phyloP scores from a whole-genome alignment of 805 yeast species.

The Huiozyma sinensis region DNA sequence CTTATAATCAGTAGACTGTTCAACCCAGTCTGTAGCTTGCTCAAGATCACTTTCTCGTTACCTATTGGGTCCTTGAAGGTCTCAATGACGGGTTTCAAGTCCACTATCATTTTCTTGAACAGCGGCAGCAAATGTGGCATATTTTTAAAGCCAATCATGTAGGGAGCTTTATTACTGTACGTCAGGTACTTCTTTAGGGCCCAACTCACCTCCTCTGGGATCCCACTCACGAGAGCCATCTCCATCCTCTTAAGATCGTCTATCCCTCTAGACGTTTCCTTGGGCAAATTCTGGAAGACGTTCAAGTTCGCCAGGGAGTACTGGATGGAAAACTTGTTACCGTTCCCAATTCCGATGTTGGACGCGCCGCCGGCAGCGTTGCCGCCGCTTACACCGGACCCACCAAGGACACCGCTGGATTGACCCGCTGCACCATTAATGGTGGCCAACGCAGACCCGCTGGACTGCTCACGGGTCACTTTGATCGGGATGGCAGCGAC shows the following conservation, averaged over 20 bases:
- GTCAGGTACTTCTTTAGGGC: constrained; percentile 40
- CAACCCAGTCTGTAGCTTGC: constrained; percentile 22
- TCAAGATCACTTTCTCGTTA: constrained; percentile 8
- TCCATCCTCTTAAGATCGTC: constrained; percentile 54
- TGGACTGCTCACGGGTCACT: constrained; percentile 23
- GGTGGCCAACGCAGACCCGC: constrained; percentile 12
- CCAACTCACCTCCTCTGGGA: constrained; percentile 62
- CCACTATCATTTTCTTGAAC: constrained; percentile 27
- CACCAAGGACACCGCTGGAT: too few species aligned
- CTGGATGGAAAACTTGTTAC: constrained; percentile 9
- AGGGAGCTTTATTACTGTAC: constrained; percentile 37
- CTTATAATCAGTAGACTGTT: constrained; percentile 50
- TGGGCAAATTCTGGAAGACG: constrained; percentile 25
- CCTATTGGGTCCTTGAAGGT: constrained; percentile 18
- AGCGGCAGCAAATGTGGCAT: constrained; percentile 30
- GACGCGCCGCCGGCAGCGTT: not conserved
- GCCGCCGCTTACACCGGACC: not conserved
- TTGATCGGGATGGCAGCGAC: constrained; percentile 21
- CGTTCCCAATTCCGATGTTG: not conserved
- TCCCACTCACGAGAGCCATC: constrained; percentile 56
- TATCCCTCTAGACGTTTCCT: constrained; percentile 41
- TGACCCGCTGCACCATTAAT: not conserved
- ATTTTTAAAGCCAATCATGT: constrained; percentile 36
- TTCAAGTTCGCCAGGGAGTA: constrained; percentile 23
- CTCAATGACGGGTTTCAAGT: constrained; percentile 15